Conservation (phyloP, 345 rosid genomes). For the Salix arbutifolia region DNA sequence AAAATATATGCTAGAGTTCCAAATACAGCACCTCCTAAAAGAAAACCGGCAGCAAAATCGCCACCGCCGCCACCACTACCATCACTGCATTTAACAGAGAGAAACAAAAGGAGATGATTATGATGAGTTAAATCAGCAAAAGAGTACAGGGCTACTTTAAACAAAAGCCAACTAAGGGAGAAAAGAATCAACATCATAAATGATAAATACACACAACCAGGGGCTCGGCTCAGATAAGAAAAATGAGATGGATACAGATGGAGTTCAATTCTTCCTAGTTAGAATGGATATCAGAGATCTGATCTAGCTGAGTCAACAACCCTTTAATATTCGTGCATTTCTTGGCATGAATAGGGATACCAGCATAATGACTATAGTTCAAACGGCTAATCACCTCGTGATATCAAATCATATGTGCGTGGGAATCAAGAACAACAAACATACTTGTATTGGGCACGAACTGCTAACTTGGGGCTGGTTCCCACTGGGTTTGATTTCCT, state of each 20-base stretch:
- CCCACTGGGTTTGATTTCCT: conserved; percentile 33
- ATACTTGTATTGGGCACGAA: conserved; percentile 61
- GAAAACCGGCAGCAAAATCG: conserved; percentile 84
- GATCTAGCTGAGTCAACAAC: neutral
- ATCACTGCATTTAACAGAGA: conserved; percentile 34
- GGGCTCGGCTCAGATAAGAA: neutral
- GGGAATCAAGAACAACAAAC: conserved; percentile 4
- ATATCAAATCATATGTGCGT: neutral
- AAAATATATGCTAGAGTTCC: conserved; percentile 74
- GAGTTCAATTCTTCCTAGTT: neutral
- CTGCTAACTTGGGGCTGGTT: conserved; percentile 33
- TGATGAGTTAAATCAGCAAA: neutral
- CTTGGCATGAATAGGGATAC: neutral
- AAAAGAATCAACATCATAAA: neutral
- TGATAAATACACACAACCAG: neutral
- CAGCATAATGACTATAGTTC: too few relatives aligned
- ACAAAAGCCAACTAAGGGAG: neutral
- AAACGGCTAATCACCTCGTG: neutral
- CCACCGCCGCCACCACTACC: conserved; percentile 50
- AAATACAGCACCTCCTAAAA: conserved; percentile 80
- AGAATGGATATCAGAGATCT: neutral
- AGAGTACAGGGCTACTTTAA: neutral
- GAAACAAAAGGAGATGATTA: neutral
- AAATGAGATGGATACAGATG: neutral
- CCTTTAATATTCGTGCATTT: neutral